Evolutionary conservation across 208 protist genomes (phyloP).

Genomic region (Polymyxa betae): DNA sequence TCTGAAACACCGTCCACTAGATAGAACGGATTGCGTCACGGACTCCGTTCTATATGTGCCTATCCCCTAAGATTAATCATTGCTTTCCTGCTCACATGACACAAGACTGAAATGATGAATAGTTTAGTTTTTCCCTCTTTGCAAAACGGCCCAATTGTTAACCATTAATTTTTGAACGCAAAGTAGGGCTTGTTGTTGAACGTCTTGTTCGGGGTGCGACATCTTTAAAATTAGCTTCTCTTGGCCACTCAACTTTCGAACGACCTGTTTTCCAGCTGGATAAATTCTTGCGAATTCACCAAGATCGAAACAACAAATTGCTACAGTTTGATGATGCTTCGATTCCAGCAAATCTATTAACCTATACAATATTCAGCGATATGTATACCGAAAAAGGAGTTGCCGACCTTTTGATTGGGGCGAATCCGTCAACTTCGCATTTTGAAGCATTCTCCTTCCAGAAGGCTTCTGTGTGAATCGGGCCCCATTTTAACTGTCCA

Average conservation of each 20-base stretch:
- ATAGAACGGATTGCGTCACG: not conserved
- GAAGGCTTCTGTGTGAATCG: constrained; percentile 51
- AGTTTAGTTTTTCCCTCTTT: not conserved
- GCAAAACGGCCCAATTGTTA: constrained; percentile 41
- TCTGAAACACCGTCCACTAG: not conserved
- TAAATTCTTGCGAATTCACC: constrained; percentile 60
- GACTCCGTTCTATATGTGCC: not conserved
- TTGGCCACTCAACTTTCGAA: constrained; percentile 13
- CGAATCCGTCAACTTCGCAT: constrained; percentile 53
- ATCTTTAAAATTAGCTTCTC: constrained; percentile 45
- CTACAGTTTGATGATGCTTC: constrained; percentile 8
- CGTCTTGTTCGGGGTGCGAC: constrained; percentile 26
- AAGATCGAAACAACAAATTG: constrained; percentile 60
- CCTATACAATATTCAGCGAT: not conserved
- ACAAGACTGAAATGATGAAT: not conserved
- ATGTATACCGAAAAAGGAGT: not conserved
- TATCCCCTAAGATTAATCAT: not conserved
- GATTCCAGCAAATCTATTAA: constrained; percentile 58
- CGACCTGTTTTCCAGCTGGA: constrained; percentile 46
- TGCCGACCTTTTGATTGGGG: not conserved
- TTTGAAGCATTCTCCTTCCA: constrained; percentile 56
- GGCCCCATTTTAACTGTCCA: constrained; percentile 12
- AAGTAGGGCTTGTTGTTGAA: constrained; percentile 60
- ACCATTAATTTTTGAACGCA: constrained; percentile 64
- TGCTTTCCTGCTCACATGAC: not conserved